Evolutionary conservation across 169 alveolate genomes (phyloP), one percentile per base, ranked within the genome.

Genomic region (Babesia ovata): DNA sequence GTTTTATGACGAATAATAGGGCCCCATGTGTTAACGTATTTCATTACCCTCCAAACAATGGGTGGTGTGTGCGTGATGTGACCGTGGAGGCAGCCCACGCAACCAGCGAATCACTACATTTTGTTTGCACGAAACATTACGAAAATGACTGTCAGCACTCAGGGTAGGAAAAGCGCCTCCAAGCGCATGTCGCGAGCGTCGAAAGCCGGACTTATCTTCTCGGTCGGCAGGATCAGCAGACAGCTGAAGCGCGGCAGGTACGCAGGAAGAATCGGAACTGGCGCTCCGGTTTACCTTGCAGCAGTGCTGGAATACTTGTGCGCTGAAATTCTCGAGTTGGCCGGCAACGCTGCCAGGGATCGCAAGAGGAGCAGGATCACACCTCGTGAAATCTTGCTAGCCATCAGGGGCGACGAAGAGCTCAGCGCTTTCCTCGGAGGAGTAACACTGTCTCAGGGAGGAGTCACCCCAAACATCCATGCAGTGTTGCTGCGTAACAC

Each of bases 321-420:
- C 70, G 98, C 99, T 53, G 99, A 97, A 89, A 95, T 97, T 66
- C 90, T 97, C 52, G 99, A 97, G 91, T 86, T 96, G 50, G 98
- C 99, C 50, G 99, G 99, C 70, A 95, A 95, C 90, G 98, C 98
- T 53, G 98, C 99, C n/a, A 91, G 96, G 77, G 98, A 96, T 69
- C 93, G 94, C 85, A 95, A 96, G 91, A 96, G 96, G 91, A 90
- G 97, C 75, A 95, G 99, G 84, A 96, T 97, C 71, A 92, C 95
- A 70, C 99, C 99, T 69, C 94, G 99, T 86, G 99, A 96, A 91
- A 95, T 97, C 63, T 97, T 94, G 84, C 92, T 97, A 67, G 99
- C 99, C 54, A 95, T 97, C 65, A 93, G 96, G 87, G 93, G 95
- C 79, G 99, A 97, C 84, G 99, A 95, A 81, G 99, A 97, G 86